Evolutionary conservation across 495 filamentous ascomycete species (phyloP).

Genomic region (Xylaria cubensis): DNA sequence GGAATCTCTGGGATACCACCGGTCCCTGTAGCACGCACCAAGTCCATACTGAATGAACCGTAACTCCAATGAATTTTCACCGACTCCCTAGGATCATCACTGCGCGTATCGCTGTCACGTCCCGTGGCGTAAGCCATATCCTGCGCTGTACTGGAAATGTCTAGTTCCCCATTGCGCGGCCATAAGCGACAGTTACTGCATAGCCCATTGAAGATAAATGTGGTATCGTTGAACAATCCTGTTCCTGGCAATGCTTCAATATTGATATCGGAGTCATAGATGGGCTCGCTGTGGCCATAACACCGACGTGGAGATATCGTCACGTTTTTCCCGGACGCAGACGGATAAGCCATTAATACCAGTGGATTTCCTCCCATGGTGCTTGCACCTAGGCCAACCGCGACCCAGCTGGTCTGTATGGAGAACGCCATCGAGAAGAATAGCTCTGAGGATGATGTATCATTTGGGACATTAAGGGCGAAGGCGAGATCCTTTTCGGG

Average conservation of each 20-base stretch:
- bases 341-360: constrained; percentile 59
- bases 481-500: constrained; percentile 51
- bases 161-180: constrained; percentile 44
- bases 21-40: constrained; percentile 53
- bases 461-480: constrained; percentile 50
- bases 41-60: constrained; percentile 62
- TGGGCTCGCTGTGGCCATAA: constrained; percentile 56
- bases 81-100: constrained; percentile 49
- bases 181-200: constrained; percentile 58
- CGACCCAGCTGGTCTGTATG: constrained; percentile 50
- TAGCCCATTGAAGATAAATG: constrained; percentile 53
- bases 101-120: constrained; percentile 40
- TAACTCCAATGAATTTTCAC: constrained; percentile 61
- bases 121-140: constrained; percentile 66
- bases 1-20: constrained; percentile 40
- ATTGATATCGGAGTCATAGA: constrained; percentile 45
- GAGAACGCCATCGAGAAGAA: constrained; percentile 58
- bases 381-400: constrained; percentile 57
- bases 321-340: constrained; percentile 50
- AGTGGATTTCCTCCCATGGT: constrained; percentile 56
- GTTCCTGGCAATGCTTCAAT: constrained; percentile 52
- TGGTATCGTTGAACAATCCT: constrained; percentile 46
- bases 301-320: constrained; percentile 57
- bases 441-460: constrained; percentile 46
- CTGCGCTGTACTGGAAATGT: constrained; percentile 46